Base-by-base conservation (phyloP, 306 rosid genomes). In the Rosa rugosa region DNA sequence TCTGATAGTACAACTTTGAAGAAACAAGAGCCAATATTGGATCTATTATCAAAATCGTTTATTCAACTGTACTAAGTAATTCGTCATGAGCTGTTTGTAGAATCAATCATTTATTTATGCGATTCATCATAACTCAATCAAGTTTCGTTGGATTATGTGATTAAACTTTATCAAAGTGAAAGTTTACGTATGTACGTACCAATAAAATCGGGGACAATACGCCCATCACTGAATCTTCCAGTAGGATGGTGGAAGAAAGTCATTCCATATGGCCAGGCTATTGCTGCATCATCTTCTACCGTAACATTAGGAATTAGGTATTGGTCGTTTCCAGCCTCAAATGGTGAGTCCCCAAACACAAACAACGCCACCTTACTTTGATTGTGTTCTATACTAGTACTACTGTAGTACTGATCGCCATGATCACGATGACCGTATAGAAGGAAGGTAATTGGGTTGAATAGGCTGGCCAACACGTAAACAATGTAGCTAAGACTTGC, bases 331-430 rank as follows among this genome's bases (percentile, higher is more conserved):
- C 62, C 62, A 3, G 8, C 62, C 11, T 54, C 62, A 54, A 54
- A 54, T 54, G 62, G 62, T n/a, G 62, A 54, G 62, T 54, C 62
- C 62, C 62, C 62, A 2, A 54, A 54, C 62, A 54, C 62, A n/a
- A 20, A 54, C 62, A 54, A n/a, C 4, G 62, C 59, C 59, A 53
- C 59, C 59, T 53, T 53, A 6, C 17, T 18, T 16, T 18, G 57
- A 51, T 17, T 51, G 57, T 51, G n/a, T 6, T 51, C 22, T 51
- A 1, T 17, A 50, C 20, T 51, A 51, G 22, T 51, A 51, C 22
- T 51, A 17, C 57, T 4, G 54, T 1, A 50, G 54, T 14, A 14
- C 54, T 14, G 54, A 50, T 50, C 56, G 17, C n/a, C n/a, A 50
- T 50, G 53, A 49, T 16, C 56, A 16, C 16, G 56, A 6, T 50